These are phyloP conservation scores for Trypanosoma rangeli DNA, from an alignment of 208 protist genomes.

Conservation along the genomic window DNA sequence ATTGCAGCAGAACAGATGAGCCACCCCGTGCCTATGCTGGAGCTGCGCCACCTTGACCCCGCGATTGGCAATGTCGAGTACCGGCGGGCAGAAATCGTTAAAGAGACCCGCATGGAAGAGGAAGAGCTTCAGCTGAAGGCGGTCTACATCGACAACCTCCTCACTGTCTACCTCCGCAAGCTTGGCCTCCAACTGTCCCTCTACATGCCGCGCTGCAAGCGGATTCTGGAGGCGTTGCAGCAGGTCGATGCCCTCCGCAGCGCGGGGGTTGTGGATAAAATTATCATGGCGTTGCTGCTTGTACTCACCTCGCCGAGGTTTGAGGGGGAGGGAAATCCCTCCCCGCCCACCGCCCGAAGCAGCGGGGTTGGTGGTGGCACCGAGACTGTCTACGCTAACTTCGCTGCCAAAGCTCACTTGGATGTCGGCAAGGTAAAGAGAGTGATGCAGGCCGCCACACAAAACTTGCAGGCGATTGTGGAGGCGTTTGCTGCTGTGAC, in stretches of 20 bases:
- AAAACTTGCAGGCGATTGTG: constrained; percentile 31
- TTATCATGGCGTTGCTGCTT: constrained; percentile 57
- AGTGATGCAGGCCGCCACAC: constrained; percentile 48
- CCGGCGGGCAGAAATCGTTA: constrained; percentile 51
- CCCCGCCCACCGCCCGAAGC: not conserved
- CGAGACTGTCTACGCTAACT: constrained; percentile 52
- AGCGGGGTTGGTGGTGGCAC: constrained; percentile 19
- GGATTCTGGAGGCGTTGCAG: constrained; percentile 39
- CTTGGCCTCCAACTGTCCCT: constrained; percentile 52
- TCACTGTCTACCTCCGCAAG: constrained; percentile 64
- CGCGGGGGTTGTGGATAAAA: constrained; percentile 52
- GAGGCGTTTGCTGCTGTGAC: constrained; percentile 30
- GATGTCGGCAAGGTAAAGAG: constrained; percentile 49
- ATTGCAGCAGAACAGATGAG: constrained; percentile 54
- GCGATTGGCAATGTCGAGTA: constrained; percentile 55
- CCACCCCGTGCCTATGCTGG: constrained; percentile 55
- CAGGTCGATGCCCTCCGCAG: constrained; percentile 30
- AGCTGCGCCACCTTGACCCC: constrained; percentile 66
- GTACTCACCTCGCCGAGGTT: constrained; percentile 42
- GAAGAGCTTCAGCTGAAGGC: constrained; percentile 36
- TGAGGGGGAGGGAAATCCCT: constrained; percentile 43
- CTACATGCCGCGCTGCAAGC: constrained; percentile 57
- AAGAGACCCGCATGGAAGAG: constrained; percentile 33
- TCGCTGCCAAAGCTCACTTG: constrained; percentile 61
- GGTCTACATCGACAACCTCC: constrained; percentile 42